A percentile compares a stretch with the other conserved stretches of the same genome.
Evolutionary conservation across 768 basidiomycete species (phyloP).

Genomic region (Cubamyces sp.): DNA sequence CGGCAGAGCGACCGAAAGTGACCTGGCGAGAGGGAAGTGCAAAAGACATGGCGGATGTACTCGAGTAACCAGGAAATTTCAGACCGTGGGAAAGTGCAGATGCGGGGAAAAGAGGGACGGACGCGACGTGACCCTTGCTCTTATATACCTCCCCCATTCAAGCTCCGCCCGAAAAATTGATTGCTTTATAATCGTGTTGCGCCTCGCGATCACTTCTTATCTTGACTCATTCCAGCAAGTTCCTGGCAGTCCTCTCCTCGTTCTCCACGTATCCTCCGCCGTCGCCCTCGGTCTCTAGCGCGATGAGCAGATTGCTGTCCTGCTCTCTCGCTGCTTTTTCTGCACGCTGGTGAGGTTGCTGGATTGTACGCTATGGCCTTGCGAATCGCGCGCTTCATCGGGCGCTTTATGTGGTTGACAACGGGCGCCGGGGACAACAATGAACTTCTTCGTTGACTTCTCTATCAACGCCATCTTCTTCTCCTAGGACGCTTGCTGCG

Average conservation of each 20-base stretch:
- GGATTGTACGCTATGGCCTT: neutral
- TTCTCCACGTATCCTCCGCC: slow-evolving; percentile 3
- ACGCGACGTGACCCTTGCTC: slow-evolving; percentile 6
- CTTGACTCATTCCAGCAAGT: slow-evolving; percentile 22
- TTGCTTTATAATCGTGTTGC: slow-evolving; percentile 23
- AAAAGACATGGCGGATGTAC: slow-evolving; percentile 49
- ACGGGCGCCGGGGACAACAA: slow-evolving; percentile 21
- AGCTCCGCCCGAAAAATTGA: slow-evolving; percentile 28
- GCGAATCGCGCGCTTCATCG: neutral
- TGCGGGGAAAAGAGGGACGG: slow-evolving; percentile 16
- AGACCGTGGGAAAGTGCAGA: slow-evolving; percentile 30
- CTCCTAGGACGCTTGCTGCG: slow-evolving; percentile 7
- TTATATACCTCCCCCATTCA: slow-evolving; percentile 26
- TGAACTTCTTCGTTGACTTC: slow-evolving; percentile 18
- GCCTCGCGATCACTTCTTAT: slow-evolving; percentile 21
- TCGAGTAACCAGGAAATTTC: slow-evolving; percentile 8
- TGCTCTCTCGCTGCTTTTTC: neutral
- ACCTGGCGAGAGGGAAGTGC: slow-evolving; percentile 79
- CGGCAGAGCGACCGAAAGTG: slow-evolving; percentile 70
- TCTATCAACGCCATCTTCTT: slow-evolving; percentile 20
- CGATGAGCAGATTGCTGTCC: neutral
- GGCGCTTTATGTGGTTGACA: slow-evolving; percentile 14
- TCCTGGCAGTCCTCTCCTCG: slow-evolving; percentile 12
- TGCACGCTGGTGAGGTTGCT: neutral
- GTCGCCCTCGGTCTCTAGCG: neutral